Evolutionary conservation across 768 basidiomycete genomes (phyloP), one percentile per base, ranked within the genome.

Genomic region (Auriculariales sp.): DNA sequence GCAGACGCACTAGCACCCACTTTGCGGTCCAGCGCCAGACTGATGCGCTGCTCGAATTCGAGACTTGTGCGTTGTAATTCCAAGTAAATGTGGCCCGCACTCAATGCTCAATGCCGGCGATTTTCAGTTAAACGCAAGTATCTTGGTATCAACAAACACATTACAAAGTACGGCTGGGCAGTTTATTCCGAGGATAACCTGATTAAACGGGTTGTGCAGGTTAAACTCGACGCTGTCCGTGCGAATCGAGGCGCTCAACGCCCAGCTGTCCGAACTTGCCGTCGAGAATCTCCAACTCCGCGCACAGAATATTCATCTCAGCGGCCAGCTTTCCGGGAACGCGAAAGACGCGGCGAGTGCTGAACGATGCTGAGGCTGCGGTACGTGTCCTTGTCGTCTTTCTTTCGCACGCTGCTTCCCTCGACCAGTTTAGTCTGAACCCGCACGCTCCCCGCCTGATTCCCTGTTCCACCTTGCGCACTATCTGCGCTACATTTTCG

Each of bases 81-180:
- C 3, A 11, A 14, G 30, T 10, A 19, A 14, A 24, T 34, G 25
- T n/a, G n/a, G n/a, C n/a, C n/a, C n/a, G n/a, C n/a, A 9, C 12
- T 6, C n/a, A 24, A 10, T 11, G 10, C 31, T 49, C 17, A 28
- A 19, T 3, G 9, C 29, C n/a, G n/a, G n/a, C n/a, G n/a, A 22
- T 49, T 30, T 25, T 24, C 61, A 90, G 87, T 89, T 71, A 89
- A 89, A 79, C 87, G 86, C 79, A 89, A 87, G 68, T 89, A 88
- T 59, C 71, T 90, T 19, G 79, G 88, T 52, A 85, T 86, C 51
- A 90, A 90, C 68, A 89, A 88, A 66, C 87, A 89, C 66, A 90
- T 90, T 61, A 88, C 87, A 24, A 90, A 89, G 86, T 51, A 9
- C 7, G 39, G 9, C 6, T n/a, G 27, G 4, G 5, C 15, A 4